phyloP scores from a whole-genome alignment of 228 moss, liverwort and hornwort species.

The Sphagnum magellanicum region DNA sequence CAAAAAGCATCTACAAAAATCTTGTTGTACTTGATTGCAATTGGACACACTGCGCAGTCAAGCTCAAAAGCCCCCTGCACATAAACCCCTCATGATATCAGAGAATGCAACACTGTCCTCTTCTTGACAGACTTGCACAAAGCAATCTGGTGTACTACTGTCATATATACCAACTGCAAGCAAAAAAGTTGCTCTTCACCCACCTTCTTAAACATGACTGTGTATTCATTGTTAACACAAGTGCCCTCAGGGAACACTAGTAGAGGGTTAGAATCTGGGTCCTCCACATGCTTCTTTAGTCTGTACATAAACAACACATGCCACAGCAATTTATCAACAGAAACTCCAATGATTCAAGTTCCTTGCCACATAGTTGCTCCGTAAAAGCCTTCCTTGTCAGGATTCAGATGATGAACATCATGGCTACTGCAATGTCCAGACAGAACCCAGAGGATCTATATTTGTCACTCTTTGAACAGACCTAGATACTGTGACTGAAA shows the following conservation, averaged over 20 bases:
- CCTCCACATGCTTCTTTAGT: slow-evolving; percentile 71
- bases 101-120: neutral
- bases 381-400: no score
- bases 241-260: slow-evolving; percentile 95
- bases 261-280: slow-evolving; percentile 71
- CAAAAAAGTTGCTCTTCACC: no score
- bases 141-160: neutral
- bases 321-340: no score
- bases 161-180: no score
- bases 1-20: slow-evolving; percentile 98
- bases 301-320: slow-evolving; percentile 17
- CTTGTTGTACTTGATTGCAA: slow-evolving; percentile 98
- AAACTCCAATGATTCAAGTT: no score
- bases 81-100: neutral
- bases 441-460: no score
- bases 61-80: slow-evolving; percentile 96
- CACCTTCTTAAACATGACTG: slow-evolving; percentile 99
- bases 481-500: no score
- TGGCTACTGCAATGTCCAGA: no score
- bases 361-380: no score
- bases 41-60: slow-evolving; percentile 86
- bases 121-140: neutral
- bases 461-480: no score
- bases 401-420: no score
- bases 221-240: slow-evolving; percentile 95